phyloP scores from a whole-genome alignment of 345 rosid species.

The Brassica rapa region DNA sequence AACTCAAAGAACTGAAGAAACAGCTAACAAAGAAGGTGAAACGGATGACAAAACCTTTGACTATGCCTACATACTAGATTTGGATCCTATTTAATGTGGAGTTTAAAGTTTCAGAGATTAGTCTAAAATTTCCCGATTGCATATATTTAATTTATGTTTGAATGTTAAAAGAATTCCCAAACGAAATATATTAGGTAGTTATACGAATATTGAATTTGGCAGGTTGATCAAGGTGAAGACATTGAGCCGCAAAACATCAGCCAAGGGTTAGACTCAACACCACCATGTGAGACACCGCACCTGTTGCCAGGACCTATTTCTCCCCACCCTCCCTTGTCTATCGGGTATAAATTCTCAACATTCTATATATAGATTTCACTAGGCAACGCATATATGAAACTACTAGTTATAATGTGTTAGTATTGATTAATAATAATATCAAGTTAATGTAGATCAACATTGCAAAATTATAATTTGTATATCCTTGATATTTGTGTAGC shows the following conservation, averaged over 20 bases:
- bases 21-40: constrained; percentile 62
- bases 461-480: neutral
- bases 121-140: neutral
- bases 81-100: neutral
- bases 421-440: neutral
- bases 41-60: neutral
- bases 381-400: neutral
- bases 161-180: neutral
- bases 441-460: neutral
- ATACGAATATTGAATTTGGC: constrained; percentile 33
- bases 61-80: neutral
- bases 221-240: constrained; percentile 30
- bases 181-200: constrained; percentile 38
- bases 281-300: constrained; percentile 23
- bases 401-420: neutral
- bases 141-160: neutral
- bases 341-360: constrained; percentile 43
- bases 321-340: constrained; percentile 45
- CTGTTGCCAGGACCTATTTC: constrained; percentile 24
- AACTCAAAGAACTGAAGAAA: constrained; percentile 56
- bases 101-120: neutral
- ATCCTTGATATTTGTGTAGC: neutral
- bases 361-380: neutral
- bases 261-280: constrained; percentile 32
- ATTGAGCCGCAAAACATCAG: constrained; percentile 41